These are phyloP conservation scores for Incumbomyces lentus DNA, from an alignment of 2,329 filamentous ascomycete genomes.

Conservation along the genomic window DNA sequence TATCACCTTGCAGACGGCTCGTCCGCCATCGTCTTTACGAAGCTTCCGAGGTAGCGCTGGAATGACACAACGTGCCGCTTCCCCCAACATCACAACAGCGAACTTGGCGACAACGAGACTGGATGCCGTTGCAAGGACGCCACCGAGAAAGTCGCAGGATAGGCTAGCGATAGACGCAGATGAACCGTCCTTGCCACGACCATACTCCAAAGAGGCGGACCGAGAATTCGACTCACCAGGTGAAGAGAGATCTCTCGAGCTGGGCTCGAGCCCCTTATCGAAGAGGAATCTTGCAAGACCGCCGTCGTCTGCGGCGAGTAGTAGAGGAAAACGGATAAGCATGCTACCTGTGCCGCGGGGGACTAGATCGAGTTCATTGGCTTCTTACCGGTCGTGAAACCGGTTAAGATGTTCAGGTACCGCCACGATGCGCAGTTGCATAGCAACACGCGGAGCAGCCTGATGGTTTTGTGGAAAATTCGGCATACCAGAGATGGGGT, in stretches of 20 bases:
- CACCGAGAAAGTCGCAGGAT: slow-evolving; percentile 7
- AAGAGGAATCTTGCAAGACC: slow-evolving; percentile 19
- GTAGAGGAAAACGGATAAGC: slow-evolving; percentile 18
- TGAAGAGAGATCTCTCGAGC: slow-evolving; percentile 17
- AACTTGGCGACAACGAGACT: not conserved
- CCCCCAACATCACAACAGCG: not conserved
- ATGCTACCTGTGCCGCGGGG: slow-evolving; percentile 20
- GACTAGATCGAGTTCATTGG: slow-evolving; percentile 5
- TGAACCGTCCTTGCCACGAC: slow-evolving; percentile 5
- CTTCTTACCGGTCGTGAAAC: not conserved
- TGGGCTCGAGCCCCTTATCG: slow-evolving; percentile 19
- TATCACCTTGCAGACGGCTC: slow-evolving; percentile 7
- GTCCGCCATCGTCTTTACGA: slow-evolving; percentile 16
- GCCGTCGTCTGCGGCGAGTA: slow-evolving; percentile 15
- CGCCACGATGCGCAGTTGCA: too few relatives aligned
- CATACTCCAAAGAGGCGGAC: slow-evolving; percentile 11
- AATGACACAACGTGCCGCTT: slow-evolving; percentile 7
- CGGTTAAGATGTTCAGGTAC: too few relatives aligned
- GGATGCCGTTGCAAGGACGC: slow-evolving; percentile 1
- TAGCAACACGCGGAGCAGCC: too few relatives aligned
- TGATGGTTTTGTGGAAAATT: too few relatives aligned
- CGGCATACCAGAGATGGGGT: too few relatives aligned
- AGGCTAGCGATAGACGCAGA: slow-evolving; percentile 8
- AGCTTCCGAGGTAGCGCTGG: slow-evolving; percentile 11
- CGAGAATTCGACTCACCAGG: slow-evolving; percentile 4